Evolutionary conservation across 495 filamentous ascomycete genomes (phyloP).

Genomic region (Pseudoneurospora amorphoporcata): DNA sequence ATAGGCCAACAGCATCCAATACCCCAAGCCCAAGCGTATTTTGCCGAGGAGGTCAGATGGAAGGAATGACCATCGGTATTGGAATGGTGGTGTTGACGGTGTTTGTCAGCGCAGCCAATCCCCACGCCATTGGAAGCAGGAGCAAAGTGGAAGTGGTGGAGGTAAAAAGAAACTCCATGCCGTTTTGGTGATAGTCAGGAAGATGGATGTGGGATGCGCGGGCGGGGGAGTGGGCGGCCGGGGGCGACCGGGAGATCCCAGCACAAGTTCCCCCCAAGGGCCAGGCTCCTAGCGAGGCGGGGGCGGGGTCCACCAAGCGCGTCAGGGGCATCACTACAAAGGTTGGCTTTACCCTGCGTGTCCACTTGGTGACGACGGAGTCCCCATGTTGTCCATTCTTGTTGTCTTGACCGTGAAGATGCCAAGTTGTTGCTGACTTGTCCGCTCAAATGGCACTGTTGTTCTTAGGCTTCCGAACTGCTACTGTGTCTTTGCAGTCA

Average conservation of each 20-base stretch:
- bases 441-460: background rate
- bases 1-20: slow-evolving; percentile 1
- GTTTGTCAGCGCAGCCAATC: background rate
- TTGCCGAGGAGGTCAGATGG: slow-evolving; percentile 12
- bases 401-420: background rate
- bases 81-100: slow-evolving; percentile 1
- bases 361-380: background rate
- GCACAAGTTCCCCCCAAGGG: background rate
- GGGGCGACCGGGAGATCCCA: background rate
- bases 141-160: background rate
- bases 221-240: background rate
- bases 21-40: slow-evolving; percentile 2
- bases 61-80: background rate
- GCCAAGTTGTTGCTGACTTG: background rate
- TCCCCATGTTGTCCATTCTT: background rate
- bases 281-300: background rate
- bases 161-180: background rate
- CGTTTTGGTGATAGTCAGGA: background rate
- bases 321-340: background rate
- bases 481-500: background rate
- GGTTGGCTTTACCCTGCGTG: background rate
- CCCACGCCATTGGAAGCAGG: background rate
- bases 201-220: background rate
- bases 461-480: background rate
- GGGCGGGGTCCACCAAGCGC: background rate